Evolutionary conservation across 345 rosid genomes (phyloP).

Genomic region (Populus nigra): DNA sequence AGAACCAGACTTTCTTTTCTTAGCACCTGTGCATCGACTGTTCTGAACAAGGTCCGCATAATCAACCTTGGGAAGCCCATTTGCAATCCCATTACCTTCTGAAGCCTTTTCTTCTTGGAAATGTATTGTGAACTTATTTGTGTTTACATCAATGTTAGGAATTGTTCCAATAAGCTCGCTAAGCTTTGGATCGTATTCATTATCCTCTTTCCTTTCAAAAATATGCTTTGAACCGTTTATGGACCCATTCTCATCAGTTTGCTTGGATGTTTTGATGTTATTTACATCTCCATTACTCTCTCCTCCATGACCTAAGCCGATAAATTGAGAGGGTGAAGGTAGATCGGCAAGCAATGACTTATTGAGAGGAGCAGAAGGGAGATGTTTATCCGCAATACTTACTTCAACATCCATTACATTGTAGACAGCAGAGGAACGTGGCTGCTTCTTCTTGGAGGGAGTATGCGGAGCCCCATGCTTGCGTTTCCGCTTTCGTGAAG

Average conservation of each 20-base stretch:
- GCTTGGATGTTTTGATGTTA: slow-evolving; percentile 29
- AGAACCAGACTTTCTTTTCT: slow-evolving; percentile 85
- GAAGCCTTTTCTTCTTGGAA: slow-evolving; percentile 45
- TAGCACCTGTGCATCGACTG: slow-evolving; percentile 70
- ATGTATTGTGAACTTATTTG: slow-evolving; percentile 42
- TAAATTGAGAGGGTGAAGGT: slow-evolving; percentile 28
- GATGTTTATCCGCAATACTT: slow-evolving; percentile 35
- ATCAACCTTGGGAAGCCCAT: slow-evolving; percentile 51
- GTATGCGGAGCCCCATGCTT: slow-evolving; percentile 51
- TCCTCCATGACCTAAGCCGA: slow-evolving; percentile 33
- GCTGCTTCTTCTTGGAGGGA: slow-evolving; percentile 77
- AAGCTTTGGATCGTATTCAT: slow-evolving; percentile 82
- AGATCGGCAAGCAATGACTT: slow-evolving; percentile 34
- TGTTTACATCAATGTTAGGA: slow-evolving; percentile 38
- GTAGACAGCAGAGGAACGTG: slow-evolving; percentile 32
- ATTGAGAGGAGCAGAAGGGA: slow-evolving; percentile 38
- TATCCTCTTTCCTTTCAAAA: slow-evolving; percentile 41
- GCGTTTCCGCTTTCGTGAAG: slow-evolving; percentile 81
- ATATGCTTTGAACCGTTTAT: slow-evolving; percentile 32
- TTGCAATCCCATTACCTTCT: slow-evolving; percentile 43
- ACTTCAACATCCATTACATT: slow-evolving; percentile 30
- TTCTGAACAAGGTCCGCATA: slow-evolving; percentile 43
- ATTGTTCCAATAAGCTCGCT: slow-evolving; percentile 69
- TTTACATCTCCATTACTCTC: slow-evolving; percentile 35
- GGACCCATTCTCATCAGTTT: slow-evolving; percentile 46